Evolutionary conservation across 2,329 filamentous ascomycete genomes (phyloP).

Genomic region (Lachnellula subtilissima): DNA sequence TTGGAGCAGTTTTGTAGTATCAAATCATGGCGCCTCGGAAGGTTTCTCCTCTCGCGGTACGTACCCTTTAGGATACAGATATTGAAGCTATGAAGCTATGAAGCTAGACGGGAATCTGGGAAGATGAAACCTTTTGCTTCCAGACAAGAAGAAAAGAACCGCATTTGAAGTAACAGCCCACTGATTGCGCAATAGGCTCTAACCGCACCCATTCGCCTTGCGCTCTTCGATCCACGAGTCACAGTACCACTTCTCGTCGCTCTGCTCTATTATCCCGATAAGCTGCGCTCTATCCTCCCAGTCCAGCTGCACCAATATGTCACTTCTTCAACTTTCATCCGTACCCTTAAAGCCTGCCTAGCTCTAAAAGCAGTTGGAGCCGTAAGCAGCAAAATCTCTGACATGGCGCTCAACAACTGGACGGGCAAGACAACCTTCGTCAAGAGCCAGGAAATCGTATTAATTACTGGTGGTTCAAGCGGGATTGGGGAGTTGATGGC

Average conservation of each 20-base stretch:
- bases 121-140: too few relatives aligned
- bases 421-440: slow-evolving; percentile 48
- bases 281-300: slow-evolving; percentile 19
- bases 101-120: too few relatives aligned
- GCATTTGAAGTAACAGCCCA: background rate
- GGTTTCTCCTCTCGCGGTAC: background rate
- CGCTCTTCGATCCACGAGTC: slow-evolving; percentile 16
- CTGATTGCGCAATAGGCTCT: background rate
- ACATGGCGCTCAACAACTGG: slow-evolving; percentile 45
- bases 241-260: slow-evolving; percentile 21
- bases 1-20: background rate
- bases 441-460: slow-evolving; percentile 63
- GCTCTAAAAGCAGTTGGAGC: slow-evolving; percentile 45
- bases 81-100: too few relatives aligned
- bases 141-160: background rate
- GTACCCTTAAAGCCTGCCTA: slow-evolving; percentile 35
- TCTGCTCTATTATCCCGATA: slow-evolving; percentile 23
- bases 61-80: too few relatives aligned
- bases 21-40: background rate
- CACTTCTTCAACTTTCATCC: slow-evolving; percentile 16
- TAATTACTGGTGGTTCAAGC: slow-evolving; percentile 70
- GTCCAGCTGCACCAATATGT: slow-evolving; percentile 11
- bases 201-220: slow-evolving; percentile 5
- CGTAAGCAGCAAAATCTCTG: slow-evolving; percentile 47
- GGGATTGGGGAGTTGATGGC: slow-evolving; percentile 68